Evolutionary conservation across 306 rosid species (phyloP), one percentile per base, ranked within the genome.

Genomic region (Vicia villosa): DNA sequence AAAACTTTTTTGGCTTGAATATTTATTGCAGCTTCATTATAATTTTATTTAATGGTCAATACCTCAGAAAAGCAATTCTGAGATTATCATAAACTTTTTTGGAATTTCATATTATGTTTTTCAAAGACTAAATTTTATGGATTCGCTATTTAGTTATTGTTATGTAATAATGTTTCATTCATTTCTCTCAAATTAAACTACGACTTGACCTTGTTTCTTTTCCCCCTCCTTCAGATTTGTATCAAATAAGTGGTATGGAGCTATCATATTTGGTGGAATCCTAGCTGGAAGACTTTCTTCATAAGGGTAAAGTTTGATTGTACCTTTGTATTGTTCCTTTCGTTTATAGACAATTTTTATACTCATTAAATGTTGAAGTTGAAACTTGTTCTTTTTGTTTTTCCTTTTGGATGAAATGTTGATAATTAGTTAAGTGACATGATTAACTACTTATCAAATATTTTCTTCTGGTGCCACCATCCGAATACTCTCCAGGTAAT

Each of bases 171-270:
- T 42, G 9, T 46, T 49, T 45, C 17, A 1, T 67, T 69, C n/a
- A 13, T 19, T 60, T 56, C 20, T 40, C 67, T 73, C 20, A 12
- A 28, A 28, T 61, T 68, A 52, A 77, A 61, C 55, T 8, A 61
- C 59, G 38, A 28, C 52, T 63, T 55, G 47, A 70, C 57, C 49
- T 57, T 28, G 26, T 69, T 13, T 62, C 66, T 3, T 38, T 54
- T 68, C 41, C 28, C 28, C 34, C 16, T 47, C 72, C 24, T 46
- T 51, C 86, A 93, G 98, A 71, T 93, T 93, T 82, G 81, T 82
- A 77, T 93, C 98, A 55, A 93, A 93, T 81, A 93, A 93, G 84
- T 93, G 98, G 97, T 93, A 85, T 79, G 98, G 98, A 63, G 97
- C 93, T 58, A 73, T 93, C 69, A 74, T 93, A 74, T 93, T 88